Base-by-base conservation (phyloP, 169 alveolate species). In the Plasmodium knowlesi region DNA sequence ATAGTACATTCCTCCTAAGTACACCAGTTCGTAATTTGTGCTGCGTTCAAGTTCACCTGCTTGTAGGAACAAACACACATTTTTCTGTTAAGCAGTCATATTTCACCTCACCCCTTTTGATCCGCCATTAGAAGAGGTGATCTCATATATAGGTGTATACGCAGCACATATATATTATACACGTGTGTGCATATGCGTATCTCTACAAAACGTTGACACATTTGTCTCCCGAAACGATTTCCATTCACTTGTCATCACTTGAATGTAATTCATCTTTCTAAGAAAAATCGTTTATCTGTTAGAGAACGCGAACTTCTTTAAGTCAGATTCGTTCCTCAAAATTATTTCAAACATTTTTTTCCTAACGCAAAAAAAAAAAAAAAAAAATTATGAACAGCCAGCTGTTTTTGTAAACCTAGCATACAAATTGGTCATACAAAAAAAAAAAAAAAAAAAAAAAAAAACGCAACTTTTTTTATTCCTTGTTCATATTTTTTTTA, bases 381-480 rank as follows among this genome's bases (percentile, higher is more conserved):
- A 19, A 67, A 67, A 67, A 28, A 67, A 22, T 67, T 67, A 71
- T 39, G 92, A 83, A 67, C 72, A 67, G 39, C 53, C 43, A 83
- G 92, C 92, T 54, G 71, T 83, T 83, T 70, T 71, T 83, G 76
- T 83, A 67, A 83, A 70, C 82, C 34, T 67, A 54, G 71, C 72
- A 32, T 83, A 82, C 53, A 54, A 83, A 16, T 41, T 34, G 73
- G 73, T 83, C 71, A 41, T 82, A 32, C 84, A 39, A 34, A 34
- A 79, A 79, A 79, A 79, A 41, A 28, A 82, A 81, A 81, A 80
- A n/a, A 32, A 32, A 83, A 83, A 39, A 39, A 39, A 83, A 37
- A 83, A 83, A 67, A 34, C 92, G 57, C 83, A 14, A 12, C 54
- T 72, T 83, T 83, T 83, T 83, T 54, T 71, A 83, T 70, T 83